Conservation (phyloP, 257 asterid species). For the Scutellaria minor region DNA sequence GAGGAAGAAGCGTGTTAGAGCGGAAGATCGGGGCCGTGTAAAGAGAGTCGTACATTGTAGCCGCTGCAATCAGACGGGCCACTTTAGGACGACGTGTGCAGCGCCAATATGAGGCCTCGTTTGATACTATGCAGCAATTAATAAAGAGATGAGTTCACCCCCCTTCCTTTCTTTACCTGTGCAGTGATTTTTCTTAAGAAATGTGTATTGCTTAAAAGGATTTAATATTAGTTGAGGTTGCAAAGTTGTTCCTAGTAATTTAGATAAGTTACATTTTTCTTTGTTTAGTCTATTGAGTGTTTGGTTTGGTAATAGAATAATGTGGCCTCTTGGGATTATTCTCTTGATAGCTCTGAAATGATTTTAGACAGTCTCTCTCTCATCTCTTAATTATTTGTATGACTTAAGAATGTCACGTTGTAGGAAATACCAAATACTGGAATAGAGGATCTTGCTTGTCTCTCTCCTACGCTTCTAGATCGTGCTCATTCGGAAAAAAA, state of each 20-base stretch:
- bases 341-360: background rate
- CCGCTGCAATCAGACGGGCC: slow-evolving; percentile 96
- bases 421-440: too few species aligned
- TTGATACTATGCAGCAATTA: background rate
- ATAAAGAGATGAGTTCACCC: slow-evolving; percentile 30
- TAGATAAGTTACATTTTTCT: background rate
- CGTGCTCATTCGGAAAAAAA: too few species aligned
- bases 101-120: slow-evolving; percentile 68
- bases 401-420: too few species aligned
- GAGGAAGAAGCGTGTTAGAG: slow-evolving; percentile 85
- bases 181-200: slow-evolving; percentile 43
- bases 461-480: too few species aligned
- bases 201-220: slow-evolving; percentile 31
- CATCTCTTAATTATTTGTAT: too few species aligned
- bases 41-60: slow-evolving; percentile 97
- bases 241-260: too few species aligned
- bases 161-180: slow-evolving; percentile 34
- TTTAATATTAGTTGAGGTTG: slow-evolving; percentile 31
- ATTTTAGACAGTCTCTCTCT: too few species aligned
- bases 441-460: too few species aligned
- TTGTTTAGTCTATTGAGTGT: background rate
- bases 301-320: slow-evolving; percentile 31
- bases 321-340: background rate
- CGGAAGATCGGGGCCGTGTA: slow-evolving; percentile 83
- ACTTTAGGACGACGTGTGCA: slow-evolving; percentile 95